Evolutionary conservation across 148 eudicot genomes (phyloP).

Genomic region (Selenicereus undatus): DNA sequence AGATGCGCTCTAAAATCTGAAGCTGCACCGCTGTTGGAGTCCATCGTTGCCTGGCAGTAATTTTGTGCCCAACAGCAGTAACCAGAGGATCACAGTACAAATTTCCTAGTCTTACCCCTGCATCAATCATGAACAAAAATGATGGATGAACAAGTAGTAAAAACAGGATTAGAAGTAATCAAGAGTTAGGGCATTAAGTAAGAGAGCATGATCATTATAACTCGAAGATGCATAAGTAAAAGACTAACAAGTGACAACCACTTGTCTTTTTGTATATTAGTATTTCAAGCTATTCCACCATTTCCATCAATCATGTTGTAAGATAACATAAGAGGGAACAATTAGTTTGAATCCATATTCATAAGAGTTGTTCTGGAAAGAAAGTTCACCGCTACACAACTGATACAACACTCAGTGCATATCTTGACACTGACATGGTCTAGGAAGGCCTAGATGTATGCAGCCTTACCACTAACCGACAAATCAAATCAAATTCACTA

Average conservation of each 20-base stretch:
- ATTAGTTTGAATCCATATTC: background rate
- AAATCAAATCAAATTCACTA: background rate
- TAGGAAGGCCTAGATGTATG: background rate
- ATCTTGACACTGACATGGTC: background rate
- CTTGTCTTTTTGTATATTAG: background rate
- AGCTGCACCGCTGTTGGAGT: constrained; percentile 85
- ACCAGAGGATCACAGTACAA: constrained; percentile 69
- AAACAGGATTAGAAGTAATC: no score
- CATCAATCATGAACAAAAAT: background rate
- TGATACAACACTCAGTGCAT: background rate
- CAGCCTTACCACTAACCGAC: background rate
- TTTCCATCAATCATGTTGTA: background rate
- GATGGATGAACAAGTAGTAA: background rate
- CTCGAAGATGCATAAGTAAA: background rate
- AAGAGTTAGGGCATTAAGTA: no score
- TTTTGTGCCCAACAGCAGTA: constrained; percentile 65
- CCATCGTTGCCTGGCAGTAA: constrained; percentile 80
- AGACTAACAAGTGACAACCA: background rate
- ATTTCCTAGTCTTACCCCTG: constrained; percentile 82
- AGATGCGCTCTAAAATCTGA: constrained; percentile 80
- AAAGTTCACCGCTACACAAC: no score
- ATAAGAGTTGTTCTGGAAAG: background rate
- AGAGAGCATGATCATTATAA: background rate
- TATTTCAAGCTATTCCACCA: background rate
- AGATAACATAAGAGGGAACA: background rate